phyloP scores from a whole-genome alignment of 2,329 filamentous ascomycete genomes.

The Sarocladium brachiariae region DNA sequence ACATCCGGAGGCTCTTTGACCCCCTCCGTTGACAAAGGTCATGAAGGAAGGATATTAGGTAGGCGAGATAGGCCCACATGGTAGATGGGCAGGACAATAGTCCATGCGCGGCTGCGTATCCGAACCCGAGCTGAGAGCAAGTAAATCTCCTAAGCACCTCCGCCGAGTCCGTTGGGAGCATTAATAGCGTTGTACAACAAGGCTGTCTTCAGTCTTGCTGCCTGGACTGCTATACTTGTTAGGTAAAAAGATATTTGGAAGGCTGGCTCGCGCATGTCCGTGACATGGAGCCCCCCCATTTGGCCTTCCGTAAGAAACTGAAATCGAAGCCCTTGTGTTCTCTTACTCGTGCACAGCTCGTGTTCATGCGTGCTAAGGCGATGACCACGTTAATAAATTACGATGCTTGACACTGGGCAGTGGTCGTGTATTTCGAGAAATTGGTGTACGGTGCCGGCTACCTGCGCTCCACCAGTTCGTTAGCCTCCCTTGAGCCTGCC shows the following conservation, averaged over 20 bases:
- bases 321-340: not conserved
- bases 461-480: constrained; percentile 7
- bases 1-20: not conserved
- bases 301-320: not conserved
- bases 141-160: constrained; percentile 1
- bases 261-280: not conserved
- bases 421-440: not conserved
- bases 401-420: not conserved
- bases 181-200: not conserved
- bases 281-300: not conserved
- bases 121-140: constrained; percentile 7
- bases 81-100: not conserved
- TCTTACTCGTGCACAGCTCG: no score
- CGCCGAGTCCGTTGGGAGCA: not conserved
- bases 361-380: not conserved
- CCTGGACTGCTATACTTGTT: not conserved
- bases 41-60: not conserved
- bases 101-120: not conserved
- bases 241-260: not conserved
- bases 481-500: not conserved
- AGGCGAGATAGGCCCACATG: not conserved
- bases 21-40: not conserved
- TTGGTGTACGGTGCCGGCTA: not conserved
- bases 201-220: not conserved
- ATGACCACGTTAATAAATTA: not conserved